Evolutionary conservation across 345 rosid species (phyloP), one percentile per base, ranked within the genome.

Genomic region (Euphorbia pulcherrima): DNA sequence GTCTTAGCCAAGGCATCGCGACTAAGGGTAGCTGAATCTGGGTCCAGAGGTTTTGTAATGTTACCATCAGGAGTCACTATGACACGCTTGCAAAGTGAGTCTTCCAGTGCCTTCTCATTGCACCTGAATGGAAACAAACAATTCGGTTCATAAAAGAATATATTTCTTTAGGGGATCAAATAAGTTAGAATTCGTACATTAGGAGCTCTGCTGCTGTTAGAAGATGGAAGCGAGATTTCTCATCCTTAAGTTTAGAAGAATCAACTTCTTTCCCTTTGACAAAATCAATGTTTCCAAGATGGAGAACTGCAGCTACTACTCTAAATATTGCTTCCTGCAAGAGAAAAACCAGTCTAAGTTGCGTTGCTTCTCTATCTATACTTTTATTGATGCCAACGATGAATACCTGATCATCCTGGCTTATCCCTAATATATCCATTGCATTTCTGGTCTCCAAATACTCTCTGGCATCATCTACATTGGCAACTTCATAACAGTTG

Each of bases 1-100:
- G 88, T 86, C 74, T 88, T 88, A 33, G 94, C 90, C 65, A 86
- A 80, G 65, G 94, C 94, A 79, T 88, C 94, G 62, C 94, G 79
- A 47, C 82, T 86, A 50, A 80, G 50, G 30, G 77, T 77, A 26
- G 88, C 87, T 11, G 80, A 75, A 77, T 77, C 86, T 9, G 94
- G 90, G 69, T 88, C 94, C 66, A 88, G 84, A 47, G 74, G 83
- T 76, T 86, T 88, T 71, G 87, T 88, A 53, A 88, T 88, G 69
- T 79, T 82, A 50, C 86, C 94, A 72, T 88, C 94, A 6, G 86
- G 90, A 69, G 94, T 88, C 26, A 88, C 90, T 73, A 86, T 86
- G 47, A 86, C 94, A 71, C 90, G 94, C 77, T 88, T 88, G 74
- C 88, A 84, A 53, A 88, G 86, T 41, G 90, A 85, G 73, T 83